Percentiles rank a stretch among this genome's conserved stretches.
These are phyloP conservation scores for Ziziphus jujuba DNA, from an alignment of 306 rosid genomes.

Conservation along the genomic window DNA sequence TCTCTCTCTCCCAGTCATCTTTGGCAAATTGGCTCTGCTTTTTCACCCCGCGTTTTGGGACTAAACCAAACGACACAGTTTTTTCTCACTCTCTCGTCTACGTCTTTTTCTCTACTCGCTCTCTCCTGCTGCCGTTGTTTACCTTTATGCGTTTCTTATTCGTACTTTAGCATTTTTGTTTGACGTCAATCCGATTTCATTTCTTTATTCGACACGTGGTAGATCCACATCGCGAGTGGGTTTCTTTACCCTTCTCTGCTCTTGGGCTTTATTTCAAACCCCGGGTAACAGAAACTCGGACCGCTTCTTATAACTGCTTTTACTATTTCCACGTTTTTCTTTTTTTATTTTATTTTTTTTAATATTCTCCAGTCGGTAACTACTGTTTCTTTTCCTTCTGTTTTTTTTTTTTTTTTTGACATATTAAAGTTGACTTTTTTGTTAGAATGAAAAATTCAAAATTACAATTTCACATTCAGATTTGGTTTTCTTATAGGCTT, in stretches of 20 bases:
- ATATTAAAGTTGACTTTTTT: background rate
- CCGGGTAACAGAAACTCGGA: constrained; percentile 36
- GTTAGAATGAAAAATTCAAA: no score
- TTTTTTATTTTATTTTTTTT: constrained; percentile 20
- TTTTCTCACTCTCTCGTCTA: constrained; percentile 3
- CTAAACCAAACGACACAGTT: constrained; percentile 22
- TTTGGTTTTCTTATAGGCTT: background rate
- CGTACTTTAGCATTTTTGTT: constrained; percentile 6
- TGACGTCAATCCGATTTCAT: constrained; percentile 8
- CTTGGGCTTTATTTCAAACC: background rate
- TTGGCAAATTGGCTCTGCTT: constrained; percentile 13
- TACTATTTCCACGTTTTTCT: constrained; percentile 28
- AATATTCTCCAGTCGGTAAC: constrained; percentile 13
- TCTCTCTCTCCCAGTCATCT: background rate
- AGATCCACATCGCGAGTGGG: background rate
- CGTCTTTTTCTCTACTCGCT: background rate
- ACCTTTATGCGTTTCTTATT: constrained; percentile 13
- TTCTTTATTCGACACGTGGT: constrained; percentile 22
- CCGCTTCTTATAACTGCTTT: constrained; percentile 39
- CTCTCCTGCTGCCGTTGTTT: background rate
- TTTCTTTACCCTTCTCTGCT: background rate
- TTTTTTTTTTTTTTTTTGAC: background rate
- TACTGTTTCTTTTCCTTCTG: background rate
- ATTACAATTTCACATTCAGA: no score
- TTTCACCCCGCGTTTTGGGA: constrained; percentile 43